Base-by-base conservation (phyloP, 495 filamentous ascomycete genomes). In the Penicillium paradoxum region DNA sequence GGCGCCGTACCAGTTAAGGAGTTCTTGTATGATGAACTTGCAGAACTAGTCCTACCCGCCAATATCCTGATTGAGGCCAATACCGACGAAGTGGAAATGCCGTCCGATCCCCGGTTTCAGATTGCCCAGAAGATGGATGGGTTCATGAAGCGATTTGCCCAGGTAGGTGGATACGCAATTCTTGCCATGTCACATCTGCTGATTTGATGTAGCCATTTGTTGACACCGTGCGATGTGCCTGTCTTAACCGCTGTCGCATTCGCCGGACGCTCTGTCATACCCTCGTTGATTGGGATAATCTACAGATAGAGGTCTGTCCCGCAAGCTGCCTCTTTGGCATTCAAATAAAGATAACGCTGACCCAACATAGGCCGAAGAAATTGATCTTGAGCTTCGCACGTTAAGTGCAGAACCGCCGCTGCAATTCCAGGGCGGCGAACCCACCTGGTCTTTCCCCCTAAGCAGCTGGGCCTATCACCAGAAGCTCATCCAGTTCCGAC, bases 391-490 rank as follows among this genome's bases (percentile, higher is more conserved):
- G 34, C 74, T 96, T 25, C 83, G 83, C 41, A 60, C 69, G 5
- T 73, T 84, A 34, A 84, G 78, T 37, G 74, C 78, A 19, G 87
- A 90, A 69, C 72, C 79, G 19, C 80, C 87, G 1, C 77, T 58
- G 33, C 58, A 74, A 70, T 56, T 70, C 42, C 67, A 70, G 18
- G 66, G 72, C 24, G 70, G 59, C 15, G 73, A 77, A 48, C 65
- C 76, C 17, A 76, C 78, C 11, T 86, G 74, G 62, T 79, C 80
- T 0, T 87, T 83, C 59, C 89, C 91, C 0, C 76, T 98, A 2
- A 89, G 87, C 5, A 88, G 85, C 6, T 98, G 93, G 93, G 81
- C 84, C 0, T 93, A 92, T 63, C 81, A 89, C 48, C 87, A 96
- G 61, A 97, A 96, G 65, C 77, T 97, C 2, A 81, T 77, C 8